phyloP scores from a whole-genome alignment of 2,329 filamentous ascomycete species.

The Trichoderma aggressivum region DNA sequence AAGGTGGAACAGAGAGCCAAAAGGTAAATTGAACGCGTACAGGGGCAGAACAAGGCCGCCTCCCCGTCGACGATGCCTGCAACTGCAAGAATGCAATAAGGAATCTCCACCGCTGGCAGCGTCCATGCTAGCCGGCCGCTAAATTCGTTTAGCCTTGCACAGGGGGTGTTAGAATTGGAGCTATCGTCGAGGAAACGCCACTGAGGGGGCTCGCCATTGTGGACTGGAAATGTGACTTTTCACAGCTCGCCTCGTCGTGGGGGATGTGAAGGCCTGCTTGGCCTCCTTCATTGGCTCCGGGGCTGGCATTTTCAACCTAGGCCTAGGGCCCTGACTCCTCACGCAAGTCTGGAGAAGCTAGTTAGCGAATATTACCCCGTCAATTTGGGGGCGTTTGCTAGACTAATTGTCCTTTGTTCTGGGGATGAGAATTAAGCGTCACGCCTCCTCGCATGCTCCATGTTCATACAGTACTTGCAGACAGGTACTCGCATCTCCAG shows the following conservation, averaged over 20 bases:
- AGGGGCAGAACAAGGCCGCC: neutral
- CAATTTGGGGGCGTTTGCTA: neutral
- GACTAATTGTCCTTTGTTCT: neutral
- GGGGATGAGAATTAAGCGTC: neutral
- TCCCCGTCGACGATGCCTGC: neutral
- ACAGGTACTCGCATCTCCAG: neutral
- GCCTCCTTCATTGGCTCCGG: neutral
- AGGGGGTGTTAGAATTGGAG: neutral
- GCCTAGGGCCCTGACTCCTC: neutral
- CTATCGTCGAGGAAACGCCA: neutral
- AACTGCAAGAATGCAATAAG: neutral
- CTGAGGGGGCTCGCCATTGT: neutral
- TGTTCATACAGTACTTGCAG: neutral
- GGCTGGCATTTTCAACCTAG: neutral
- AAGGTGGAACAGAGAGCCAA: neutral
- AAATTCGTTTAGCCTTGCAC: neutral
- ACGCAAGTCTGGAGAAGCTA: neutral
- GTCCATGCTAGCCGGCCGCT: neutral
- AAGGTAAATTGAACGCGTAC: slow-evolving; percentile 5
- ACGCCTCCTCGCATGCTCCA: neutral
- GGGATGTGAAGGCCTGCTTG: neutral
- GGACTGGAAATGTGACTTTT: neutral
- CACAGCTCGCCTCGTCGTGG: slow-evolving; percentile 2
- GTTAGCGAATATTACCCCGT: slow-evolving; percentile 1
- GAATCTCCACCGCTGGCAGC: neutral